These are phyloP conservation scores for Suhomyces maxii DNA, from an alignment of 1,139 yeast genomes.

Conservation along the genomic window DNA sequence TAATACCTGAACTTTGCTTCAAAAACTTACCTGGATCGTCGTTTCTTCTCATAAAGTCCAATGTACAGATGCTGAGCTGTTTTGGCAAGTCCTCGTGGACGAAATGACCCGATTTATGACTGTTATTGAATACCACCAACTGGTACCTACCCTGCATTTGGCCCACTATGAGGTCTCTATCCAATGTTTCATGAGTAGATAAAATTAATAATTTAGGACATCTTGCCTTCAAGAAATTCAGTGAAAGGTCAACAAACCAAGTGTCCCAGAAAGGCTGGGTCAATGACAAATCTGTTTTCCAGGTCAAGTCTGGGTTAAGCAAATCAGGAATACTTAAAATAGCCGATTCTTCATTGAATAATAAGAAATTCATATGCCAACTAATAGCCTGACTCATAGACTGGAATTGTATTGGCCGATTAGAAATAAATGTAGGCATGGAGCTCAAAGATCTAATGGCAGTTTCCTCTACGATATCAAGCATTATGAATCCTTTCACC, in stretches of 20 bases:
- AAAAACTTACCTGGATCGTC: constrained; percentile 38
- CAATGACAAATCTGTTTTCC: constrained; percentile 63
- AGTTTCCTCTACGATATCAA: constrained; percentile 94
- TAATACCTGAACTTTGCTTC: constrained; percentile 40
- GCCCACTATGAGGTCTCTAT: constrained; percentile 81
- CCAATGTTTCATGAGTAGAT: constrained; percentile 91
- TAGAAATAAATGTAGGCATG: constrained; percentile 64
- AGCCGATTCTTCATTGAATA: constrained; percentile 65
- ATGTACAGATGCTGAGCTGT: constrained; percentile 58
- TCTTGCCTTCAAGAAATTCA: constrained; percentile 50
- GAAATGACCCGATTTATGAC: constrained; percentile 76
- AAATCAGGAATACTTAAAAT: constrained; percentile 74
- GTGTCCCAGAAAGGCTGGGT: constrained; percentile 73
- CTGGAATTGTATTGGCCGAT: constrained; percentile 61
- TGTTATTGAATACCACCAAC: constrained; percentile 68
- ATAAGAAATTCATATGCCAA: constrained; percentile 71
- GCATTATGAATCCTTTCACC: constrained; percentile 66
- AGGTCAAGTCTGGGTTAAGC: constrained; percentile 35
- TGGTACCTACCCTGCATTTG: constrained; percentile 98
- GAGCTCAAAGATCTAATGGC: constrained; percentile 68
- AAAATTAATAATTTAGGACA: constrained; percentile 72
- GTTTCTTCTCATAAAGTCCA: constrained; percentile 51
- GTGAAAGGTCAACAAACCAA: constrained; percentile 80
- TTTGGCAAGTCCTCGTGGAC: constrained; percentile 86
- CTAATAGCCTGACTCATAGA: constrained; percentile 63